Percentiles rank a stretch among this genome's conserved stretches.
phyloP scores from a whole-genome alignment of 2,329 filamentous ascomycete genomes.

The Elsinoe necatrix region DNA sequence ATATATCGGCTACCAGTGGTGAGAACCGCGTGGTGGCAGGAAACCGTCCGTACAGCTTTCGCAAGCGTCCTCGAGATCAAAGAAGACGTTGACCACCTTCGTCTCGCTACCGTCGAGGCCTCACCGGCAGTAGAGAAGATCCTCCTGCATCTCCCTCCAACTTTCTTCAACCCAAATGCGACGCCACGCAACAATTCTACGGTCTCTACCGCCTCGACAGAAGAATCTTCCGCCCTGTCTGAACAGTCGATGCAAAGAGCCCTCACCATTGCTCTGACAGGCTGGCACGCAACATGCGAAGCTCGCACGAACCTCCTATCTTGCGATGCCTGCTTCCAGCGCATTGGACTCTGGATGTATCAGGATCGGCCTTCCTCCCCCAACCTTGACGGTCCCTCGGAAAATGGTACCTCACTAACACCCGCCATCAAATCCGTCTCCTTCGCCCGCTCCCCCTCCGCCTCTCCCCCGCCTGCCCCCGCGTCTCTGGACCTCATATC shows the following conservation, averaged over 20 bases:
- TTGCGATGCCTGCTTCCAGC: constrained; percentile 78
- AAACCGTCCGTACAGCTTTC: constrained; percentile 25
- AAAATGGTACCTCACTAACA: not conserved
- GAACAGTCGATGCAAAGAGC: constrained; percentile 19
- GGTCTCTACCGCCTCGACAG: constrained; percentile 4
- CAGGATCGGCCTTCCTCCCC: constrained; percentile 44
- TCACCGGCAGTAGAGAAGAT: constrained; percentile 22
- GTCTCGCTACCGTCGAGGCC: constrained; percentile 19
- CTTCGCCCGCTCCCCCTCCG: not conserved
- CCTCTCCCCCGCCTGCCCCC: constrained; percentile 15
- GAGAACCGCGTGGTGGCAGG: constrained; percentile 29
- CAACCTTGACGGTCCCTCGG: not conserved
- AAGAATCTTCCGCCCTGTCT: not conserved
- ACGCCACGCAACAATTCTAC: not conserved
- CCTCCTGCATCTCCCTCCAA: constrained; percentile 23
- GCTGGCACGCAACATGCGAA: constrained; percentile 47
- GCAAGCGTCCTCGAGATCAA: constrained; percentile 23
- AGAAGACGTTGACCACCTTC: constrained; percentile 21
- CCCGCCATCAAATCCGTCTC: not conserved
- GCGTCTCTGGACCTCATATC: constrained; percentile 26
- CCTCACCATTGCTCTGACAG: constrained; percentile 35
- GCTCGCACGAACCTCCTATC: constrained; percentile 63
- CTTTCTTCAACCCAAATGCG: constrained; percentile 20
- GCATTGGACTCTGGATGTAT: constrained; percentile 91
- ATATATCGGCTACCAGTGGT: constrained; percentile 52